Base-by-base conservation (phyloP, 83 land plant species). In the Diphasiastrum complanatum region DNA sequence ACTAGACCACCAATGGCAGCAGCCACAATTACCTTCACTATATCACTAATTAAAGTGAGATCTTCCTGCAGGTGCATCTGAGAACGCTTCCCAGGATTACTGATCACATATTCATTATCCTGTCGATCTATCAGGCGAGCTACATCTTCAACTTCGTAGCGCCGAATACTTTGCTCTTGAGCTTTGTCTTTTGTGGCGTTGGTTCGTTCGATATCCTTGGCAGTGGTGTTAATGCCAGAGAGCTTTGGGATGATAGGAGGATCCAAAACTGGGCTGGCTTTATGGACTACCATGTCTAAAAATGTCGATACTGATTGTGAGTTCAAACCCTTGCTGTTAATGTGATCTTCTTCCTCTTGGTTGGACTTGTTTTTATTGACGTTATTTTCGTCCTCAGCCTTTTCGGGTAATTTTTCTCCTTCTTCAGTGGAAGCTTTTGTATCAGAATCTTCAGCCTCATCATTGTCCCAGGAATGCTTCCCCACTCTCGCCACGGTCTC, bases 401-500 rank as follows among this genome's bases (percentile, higher is more conserved):
- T n/a, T n/a, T n/a, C n/a, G n/a, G n/a, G n/a, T n/a, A n/a, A n/a
- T n/a, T n/a, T n/a, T 18, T 41, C 45, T 23, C 16, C 53, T 10
- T 11, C 23, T 24, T 24, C 53, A 18, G 19, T 24, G 0, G 53
- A 24, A 50, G 24, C 22, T 24, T 50, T 50, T 18, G 19, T 24
- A 50, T n/a, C 53, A 16, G 26, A 31, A 55, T 55, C 27, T 6
- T 14, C 27, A 24, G 11, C 6, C 1, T 55, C 59, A 11, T 55
- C 59, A 11, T 55, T 35, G 14, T 55, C 59, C 23, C 16, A 18
- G 53, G 53, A 50, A 12, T 30, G 34, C 19, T 55, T 55, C 16
- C 59, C 59, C 11, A 55, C 59, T 33, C 59, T 55, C 10, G 59
- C 59, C 11, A 55, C 59, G 0, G 59, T 55, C 35, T 55, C 59